Percentiles rank a stretch among this genome's conserved stretches.
Conservation (phyloP, 306 rosid genomes). For the Oxytropis ochrocephala region DNA sequence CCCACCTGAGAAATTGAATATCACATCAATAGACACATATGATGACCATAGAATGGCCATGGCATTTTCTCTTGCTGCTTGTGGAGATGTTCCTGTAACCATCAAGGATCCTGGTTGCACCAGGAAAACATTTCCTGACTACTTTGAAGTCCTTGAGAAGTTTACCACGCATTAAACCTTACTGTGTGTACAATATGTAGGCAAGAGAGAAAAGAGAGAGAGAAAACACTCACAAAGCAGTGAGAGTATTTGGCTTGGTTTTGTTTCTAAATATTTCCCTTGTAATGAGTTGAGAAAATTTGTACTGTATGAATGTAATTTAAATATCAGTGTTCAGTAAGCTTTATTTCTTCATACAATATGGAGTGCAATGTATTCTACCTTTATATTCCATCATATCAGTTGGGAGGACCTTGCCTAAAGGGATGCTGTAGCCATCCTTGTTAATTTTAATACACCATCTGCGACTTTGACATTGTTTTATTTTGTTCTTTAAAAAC, state of each 20-base stretch:
- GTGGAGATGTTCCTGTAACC: slow-evolving; percentile 88
- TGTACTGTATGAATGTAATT: slow-evolving; percentile 20
- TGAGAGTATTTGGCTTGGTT: slow-evolving; percentile 26
- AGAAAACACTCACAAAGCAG: slow-evolving; percentile 23
- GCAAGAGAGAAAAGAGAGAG: not conserved
- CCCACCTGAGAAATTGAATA: slow-evolving; percentile 79
- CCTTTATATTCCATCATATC: not conserved
- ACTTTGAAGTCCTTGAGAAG: slow-evolving; percentile 80
- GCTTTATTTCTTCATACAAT: not conserved
- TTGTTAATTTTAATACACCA: too few species aligned
- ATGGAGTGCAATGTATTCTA: not conserved
- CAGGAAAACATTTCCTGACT: slow-evolving; percentile 91
- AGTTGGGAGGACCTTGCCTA: too few species aligned
- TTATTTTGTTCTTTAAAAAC: too few species aligned
- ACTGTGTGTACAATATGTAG: slow-evolving; percentile 24
- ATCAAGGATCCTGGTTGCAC: slow-evolving; percentile 98
- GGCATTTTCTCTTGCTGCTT: slow-evolving; percentile 98
- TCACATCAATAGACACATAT: slow-evolving; percentile 82
- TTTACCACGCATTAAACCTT: slow-evolving; percentile 60
- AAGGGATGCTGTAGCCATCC: too few species aligned
- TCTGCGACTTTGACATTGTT: too few species aligned
- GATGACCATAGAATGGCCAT: slow-evolving; percentile 99
- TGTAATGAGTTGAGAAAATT: not conserved
- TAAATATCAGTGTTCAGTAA: not conserved
- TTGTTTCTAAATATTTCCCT: slow-evolving; percentile 7